Evolutionary conservation across 2,329 filamentous ascomycete genomes (phyloP).

Genomic region (Stachybotrys chlorohalonatus): DNA sequence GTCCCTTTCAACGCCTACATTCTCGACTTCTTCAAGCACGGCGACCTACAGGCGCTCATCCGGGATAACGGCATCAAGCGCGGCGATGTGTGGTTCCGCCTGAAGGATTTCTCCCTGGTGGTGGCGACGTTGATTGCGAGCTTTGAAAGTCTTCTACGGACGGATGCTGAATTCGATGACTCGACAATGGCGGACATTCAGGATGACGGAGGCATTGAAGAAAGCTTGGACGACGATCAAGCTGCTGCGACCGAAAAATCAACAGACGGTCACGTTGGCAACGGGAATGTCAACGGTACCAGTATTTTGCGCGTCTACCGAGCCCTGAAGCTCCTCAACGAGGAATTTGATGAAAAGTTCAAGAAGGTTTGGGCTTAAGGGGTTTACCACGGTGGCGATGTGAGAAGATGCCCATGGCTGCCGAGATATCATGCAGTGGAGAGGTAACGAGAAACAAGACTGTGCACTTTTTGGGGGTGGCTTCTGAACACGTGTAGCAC

Average conservation of each 20-base stretch:
- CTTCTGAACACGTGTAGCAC: no score
- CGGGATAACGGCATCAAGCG: constrained; percentile 56
- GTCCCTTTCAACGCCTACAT: constrained; percentile 57
- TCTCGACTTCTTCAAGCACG: constrained; percentile 71
- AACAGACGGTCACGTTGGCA: constrained; percentile 10
- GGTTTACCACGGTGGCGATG: no score
- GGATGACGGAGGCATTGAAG: constrained; percentile 3
- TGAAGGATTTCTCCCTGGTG: constrained; percentile 50
- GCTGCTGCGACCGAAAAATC: constrained; percentile 1
- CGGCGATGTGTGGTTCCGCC: constrained; percentile 62
- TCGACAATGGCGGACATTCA: constrained; percentile 34
- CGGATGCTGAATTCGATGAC: constrained; percentile 17
- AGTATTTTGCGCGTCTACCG: constrained; percentile 46
- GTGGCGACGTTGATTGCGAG: constrained; percentile 61
- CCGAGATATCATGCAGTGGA: no score
- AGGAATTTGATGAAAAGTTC: constrained; percentile 57
- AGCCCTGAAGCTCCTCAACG: constrained; percentile 47
- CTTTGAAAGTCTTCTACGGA: constrained; percentile 28
- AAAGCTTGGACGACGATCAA: constrained; percentile 18
- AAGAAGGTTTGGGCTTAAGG: constrained; percentile 47
- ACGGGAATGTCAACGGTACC: constrained; percentile 12
- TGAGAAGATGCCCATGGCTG: no score
- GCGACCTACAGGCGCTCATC: constrained; percentile 50
- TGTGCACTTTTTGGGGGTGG: no score
- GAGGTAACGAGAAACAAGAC: no score